phyloP scores from a whole-genome alignment of 1,284 basidiomycete genomes.

The Rhodotorula sp. region DNA sequence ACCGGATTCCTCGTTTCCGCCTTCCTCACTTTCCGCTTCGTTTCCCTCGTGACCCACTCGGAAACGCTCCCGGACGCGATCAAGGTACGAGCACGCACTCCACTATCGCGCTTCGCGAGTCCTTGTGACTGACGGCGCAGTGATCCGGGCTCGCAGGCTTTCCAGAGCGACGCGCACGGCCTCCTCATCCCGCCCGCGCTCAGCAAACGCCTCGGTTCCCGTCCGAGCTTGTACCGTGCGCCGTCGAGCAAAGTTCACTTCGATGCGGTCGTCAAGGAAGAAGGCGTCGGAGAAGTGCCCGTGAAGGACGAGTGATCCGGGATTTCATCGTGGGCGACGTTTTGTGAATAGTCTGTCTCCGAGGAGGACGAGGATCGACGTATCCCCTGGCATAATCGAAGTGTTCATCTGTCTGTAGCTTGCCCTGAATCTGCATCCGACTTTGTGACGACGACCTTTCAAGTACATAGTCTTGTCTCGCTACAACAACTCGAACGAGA shows the following conservation, averaged over 20 bases:
- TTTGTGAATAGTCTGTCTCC: not conserved
- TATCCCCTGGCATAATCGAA: too few relatives aligned
- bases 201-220: not conserved
- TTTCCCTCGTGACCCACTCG: conserved; percentile 7
- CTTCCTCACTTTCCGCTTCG: conserved; percentile 28
- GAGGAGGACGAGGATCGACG: too few relatives aligned
- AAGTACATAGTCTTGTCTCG: too few relatives aligned
- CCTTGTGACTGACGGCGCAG: too few relatives aligned
- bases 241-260: conserved; percentile 17
- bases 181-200: not conserved
- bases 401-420: not conserved
- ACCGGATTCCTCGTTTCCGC: conserved; percentile 15
- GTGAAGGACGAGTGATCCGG: conserved; percentile 10
- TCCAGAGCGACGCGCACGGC: conserved; percentile 11
- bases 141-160: conserved; percentile 5
- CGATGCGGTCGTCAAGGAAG: conserved; percentile 17
- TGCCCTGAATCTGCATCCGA: not conserved
- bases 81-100: conserved; percentile 7
- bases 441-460: too few relatives aligned
- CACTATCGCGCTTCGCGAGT: too few relatives aligned
- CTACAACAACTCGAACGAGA: too few relatives aligned
- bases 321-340: not conserved
- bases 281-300: conserved; percentile 8
- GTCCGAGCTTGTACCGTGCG: not conserved
- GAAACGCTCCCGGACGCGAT: conserved; percentile 22